A percentile compares a stretch with the other conserved stretches of the same genome.
Evolutionary conservation across 2,329 filamentous ascomycete species (phyloP).

Genomic region (Leptographium radiaticola): DNA sequence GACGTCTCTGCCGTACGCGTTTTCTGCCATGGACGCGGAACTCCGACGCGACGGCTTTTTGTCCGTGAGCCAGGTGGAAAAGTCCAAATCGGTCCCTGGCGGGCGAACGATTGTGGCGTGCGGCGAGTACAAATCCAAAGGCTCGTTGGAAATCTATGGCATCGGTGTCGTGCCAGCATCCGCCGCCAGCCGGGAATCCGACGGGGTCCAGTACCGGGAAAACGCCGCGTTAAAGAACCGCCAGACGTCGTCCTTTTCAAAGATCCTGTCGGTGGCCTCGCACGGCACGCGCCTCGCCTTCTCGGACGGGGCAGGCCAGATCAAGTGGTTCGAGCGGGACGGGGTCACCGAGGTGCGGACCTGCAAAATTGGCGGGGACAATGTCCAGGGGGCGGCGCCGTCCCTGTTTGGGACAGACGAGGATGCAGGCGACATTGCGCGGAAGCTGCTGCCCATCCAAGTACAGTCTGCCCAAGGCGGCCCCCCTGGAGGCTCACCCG

Average conservation of each 20-base stretch:
- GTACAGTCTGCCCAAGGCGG: constrained; percentile 18
- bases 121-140: constrained; percentile 85
- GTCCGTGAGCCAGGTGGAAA: constrained; percentile 37
- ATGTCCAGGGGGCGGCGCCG: constrained; percentile 27
- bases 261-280: constrained; percentile 65
- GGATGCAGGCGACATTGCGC: constrained; percentile 57
- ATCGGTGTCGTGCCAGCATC: constrained; percentile 20
- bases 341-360: constrained; percentile 49
- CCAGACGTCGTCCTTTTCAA: constrained; percentile 68
- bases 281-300: constrained; percentile 76
- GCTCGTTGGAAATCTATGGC: constrained; percentile 78
- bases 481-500: constrained; percentile 4
- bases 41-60: constrained; percentile 41
- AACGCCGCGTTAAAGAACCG: constrained; percentile 58
- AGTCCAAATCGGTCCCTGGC: constrained; percentile 35
- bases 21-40: constrained; percentile 49
- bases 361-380: constrained; percentile 26
- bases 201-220: constrained; percentile 16
- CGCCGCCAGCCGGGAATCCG: neutral
- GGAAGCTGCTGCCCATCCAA: constrained; percentile 69
- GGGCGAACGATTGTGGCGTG: constrained; percentile 65
- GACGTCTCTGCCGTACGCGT: constrained; percentile 54
- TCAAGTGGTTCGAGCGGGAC: constrained; percentile 89
- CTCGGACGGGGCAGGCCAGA: constrained; percentile 67
- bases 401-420: constrained; percentile 39